Evolutionary conservation across 352 stramenopile species (phyloP), one percentile per base, ranked within the genome.

Genomic region (Phytophthora pistaciae): DNA sequence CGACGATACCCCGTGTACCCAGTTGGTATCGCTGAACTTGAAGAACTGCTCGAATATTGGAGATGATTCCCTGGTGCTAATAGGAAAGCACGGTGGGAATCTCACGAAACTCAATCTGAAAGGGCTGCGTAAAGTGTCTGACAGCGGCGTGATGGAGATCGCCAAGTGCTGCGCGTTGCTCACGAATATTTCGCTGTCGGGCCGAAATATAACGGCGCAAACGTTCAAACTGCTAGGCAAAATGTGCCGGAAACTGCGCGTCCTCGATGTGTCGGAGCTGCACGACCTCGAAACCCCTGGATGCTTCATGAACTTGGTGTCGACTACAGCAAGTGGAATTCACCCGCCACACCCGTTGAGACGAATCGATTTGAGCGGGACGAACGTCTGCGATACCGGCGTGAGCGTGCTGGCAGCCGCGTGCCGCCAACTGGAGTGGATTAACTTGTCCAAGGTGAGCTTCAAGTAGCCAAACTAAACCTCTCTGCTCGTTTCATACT

Each of bases 391-490:
- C 33, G 87, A 94, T 59, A 68, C 68, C 5, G 83, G 82, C n/a
- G 77, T 94, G 40, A 80, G 74, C 14, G 67, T 89, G 16, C 52
- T 94, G 6, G 80, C 85, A n/a, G 63, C 71, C 2, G 65, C 79
- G 25, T 92, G 83, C 42, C 70, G 42, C 8, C 56, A 75, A 40
- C 42, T 94, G 5, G 60, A 81, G 40, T 84, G 67, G 52, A 72
- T 92, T 44, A 87, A 87, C 44, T 25, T 94, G 21, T 89, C 85
- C 36, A 91, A 92, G 73, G 82, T 87, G 29, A 56, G 60, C 44
- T 52, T 54, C 33, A 11, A 20, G n/a, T 27, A 52, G 44, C n/a
- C 13, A 11, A 5, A 11, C 16, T 18, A 18, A 59, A 44, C 27
- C 13, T 7, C 42, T 48, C 18, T 42, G 2, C 16, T 40, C 16